Percentiles rank a stretch among this genome's conserved stretches.
Conservation (phyloP, 495 filamentous ascomycete species). For the Penicillium ochrochloron region DNA sequence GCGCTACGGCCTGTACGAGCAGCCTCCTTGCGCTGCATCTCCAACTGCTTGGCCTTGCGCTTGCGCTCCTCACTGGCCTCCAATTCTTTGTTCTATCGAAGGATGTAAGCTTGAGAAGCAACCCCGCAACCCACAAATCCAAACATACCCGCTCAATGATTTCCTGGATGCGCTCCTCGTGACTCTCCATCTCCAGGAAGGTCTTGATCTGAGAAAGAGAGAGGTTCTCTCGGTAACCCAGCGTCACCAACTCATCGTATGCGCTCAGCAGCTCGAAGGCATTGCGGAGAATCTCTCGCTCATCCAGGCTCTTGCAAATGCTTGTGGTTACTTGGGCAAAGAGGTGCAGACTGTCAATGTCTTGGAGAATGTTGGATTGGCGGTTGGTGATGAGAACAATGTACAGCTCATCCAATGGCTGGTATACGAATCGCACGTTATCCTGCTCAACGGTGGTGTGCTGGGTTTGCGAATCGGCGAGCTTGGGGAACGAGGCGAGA, state of each 20-base stretch:
- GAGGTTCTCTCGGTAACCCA: slow-evolving; percentile 94
- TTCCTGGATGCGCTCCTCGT: slow-evolving; percentile 97
- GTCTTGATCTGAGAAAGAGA: slow-evolving; percentile 96
- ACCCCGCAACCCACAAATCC: slow-evolving; percentile 3
- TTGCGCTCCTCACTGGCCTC: slow-evolving; percentile 98
- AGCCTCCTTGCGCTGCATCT: slow-evolving; percentile 96
- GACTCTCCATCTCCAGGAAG: slow-evolving; percentile 98
- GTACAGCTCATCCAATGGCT: slow-evolving; percentile 97
- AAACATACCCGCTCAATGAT: slow-evolving; percentile 84
- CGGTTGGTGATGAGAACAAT: slow-evolving; percentile 99
- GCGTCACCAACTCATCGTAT: slow-evolving; percentile 93
- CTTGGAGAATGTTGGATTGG: slow-evolving; percentile 98
- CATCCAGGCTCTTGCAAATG: slow-evolving; percentile 94
- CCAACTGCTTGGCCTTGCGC: slow-evolving; percentile 94
- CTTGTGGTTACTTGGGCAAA: slow-evolving; percentile 96
- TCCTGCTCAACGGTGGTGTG: slow-evolving; percentile 98
- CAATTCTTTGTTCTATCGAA: slow-evolving; percentile 87
- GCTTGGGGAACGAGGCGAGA: slow-evolving; percentile 94
- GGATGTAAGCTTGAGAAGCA: slow-evolving; percentile 23
- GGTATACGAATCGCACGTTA: slow-evolving; percentile 99
- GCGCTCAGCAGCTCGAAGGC: slow-evolving; percentile 94
- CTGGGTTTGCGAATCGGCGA: slow-evolving; percentile 90
- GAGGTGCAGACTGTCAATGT: slow-evolving; percentile 96
- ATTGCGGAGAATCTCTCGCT: slow-evolving; percentile 91
- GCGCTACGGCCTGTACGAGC: slow-evolving; percentile 61